Percentiles rank a stretch among this genome's conserved stretches.
Evolutionary conservation across 352 stramenopile species (phyloP).

Genomic region (Aphanomyces cochlioides): DNA sequence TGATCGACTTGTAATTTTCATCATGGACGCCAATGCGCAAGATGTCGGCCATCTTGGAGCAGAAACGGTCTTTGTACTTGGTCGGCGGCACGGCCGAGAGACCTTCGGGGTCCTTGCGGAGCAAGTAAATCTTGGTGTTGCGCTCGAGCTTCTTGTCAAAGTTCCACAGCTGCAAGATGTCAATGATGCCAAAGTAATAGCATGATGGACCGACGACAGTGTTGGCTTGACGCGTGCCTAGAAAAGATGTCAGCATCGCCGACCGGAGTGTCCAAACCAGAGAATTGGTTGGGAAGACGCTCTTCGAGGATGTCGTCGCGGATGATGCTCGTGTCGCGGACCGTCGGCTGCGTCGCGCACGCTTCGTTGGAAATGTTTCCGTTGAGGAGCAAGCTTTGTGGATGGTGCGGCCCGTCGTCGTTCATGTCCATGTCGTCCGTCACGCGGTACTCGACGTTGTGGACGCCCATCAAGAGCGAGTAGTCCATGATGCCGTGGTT

Average conservation of each 20-base stretch:
- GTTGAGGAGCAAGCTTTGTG: conserved; percentile 35
- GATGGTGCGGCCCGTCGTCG: conserved; percentile 7
- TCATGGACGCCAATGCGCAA: conserved; percentile 64
- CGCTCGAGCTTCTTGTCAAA: conserved; percentile 89
- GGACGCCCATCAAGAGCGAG: conserved; percentile 83
- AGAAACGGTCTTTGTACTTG: conserved; percentile 85
- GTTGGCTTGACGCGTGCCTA: conserved; percentile 69
- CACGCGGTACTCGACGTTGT: conserved; percentile 87
- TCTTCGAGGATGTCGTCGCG: conserved; percentile 34
- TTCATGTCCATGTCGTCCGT: conserved; percentile 57
- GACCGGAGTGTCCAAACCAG: background rate
- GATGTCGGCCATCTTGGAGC: conserved; percentile 84
- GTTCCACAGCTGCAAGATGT: conserved; percentile 87
- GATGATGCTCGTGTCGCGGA: conserved; percentile 22
- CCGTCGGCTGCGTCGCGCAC: background rate
- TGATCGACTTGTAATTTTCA: conserved; percentile 33
- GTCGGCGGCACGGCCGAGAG: conserved; percentile 75
- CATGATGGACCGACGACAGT: conserved; percentile 83
- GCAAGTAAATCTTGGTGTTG: conserved; percentile 81
- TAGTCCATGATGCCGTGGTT: conserved; percentile 90
- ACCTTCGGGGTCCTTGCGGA: conserved; percentile 71
- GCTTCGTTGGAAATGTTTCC: conserved; percentile 24
- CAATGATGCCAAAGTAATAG: conserved; percentile 87
- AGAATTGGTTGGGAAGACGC: background rate
- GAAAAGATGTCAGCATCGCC: background rate